Evolutionary conservation across 495 filamentous ascomycete genomes (phyloP).

Genomic region (Neurospora pannonica): DNA sequence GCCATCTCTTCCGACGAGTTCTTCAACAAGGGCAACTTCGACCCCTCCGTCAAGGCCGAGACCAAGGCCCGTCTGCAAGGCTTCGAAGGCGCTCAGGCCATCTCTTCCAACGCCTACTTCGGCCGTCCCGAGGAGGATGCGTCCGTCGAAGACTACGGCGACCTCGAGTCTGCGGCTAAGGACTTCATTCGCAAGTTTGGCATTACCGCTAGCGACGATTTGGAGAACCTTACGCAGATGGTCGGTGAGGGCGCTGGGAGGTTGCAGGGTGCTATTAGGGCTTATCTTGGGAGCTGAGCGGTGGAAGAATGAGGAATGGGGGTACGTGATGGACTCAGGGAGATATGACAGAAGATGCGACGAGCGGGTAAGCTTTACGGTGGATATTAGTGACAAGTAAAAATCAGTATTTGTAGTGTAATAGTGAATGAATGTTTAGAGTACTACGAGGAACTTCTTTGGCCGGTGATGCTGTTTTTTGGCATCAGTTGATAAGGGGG

Average conservation of each 20-base stretch:
- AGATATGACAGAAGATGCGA: neutral
- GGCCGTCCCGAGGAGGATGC: slow-evolving; percentile 75
- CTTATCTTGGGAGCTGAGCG: slow-evolving; percentile 52
- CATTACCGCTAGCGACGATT: slow-evolving; percentile 86
- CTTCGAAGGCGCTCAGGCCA: slow-evolving; percentile 86
- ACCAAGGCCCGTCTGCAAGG: slow-evolving; percentile 78
- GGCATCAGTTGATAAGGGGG: neutral
- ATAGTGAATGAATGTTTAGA: neutral
- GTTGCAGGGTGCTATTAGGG: slow-evolving; percentile 81
- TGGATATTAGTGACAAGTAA: neutral
- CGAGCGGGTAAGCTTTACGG: neutral
- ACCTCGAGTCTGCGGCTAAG: slow-evolving; percentile 83
- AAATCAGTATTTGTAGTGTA: neutral
- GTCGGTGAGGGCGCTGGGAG: slow-evolving; percentile 76
- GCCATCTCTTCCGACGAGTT: slow-evolving; percentile 97
- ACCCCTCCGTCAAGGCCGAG: slow-evolving; percentile 70
- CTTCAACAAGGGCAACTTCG: slow-evolving; percentile 82
- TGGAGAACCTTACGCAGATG: slow-evolving; percentile 75
- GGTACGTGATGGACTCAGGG: neutral
- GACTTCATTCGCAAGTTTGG: slow-evolving; percentile 93
- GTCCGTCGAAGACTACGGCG: slow-evolving; percentile 62
- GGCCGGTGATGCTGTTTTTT: neutral
- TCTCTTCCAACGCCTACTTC: slow-evolving; percentile 95
- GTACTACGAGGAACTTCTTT: neutral
- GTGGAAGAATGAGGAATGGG: neutral